Evolutionary conservation across 768 basidiomycete genomes (phyloP), one percentile per base, ranked within the genome.

Genomic region (Termitomyces sp.): DNA sequence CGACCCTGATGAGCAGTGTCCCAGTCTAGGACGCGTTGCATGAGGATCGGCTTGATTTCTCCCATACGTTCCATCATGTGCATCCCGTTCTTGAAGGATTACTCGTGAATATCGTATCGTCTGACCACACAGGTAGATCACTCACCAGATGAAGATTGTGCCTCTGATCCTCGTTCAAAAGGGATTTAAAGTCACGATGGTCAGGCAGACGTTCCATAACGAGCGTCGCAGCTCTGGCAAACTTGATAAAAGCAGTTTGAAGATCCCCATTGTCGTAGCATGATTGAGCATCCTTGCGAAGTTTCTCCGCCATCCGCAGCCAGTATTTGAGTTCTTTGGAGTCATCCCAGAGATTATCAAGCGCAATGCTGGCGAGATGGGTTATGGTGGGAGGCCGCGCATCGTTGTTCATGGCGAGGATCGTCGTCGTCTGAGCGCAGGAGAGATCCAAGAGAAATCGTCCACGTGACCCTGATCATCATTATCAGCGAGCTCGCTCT

Each of bases 201-300:
- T 75, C 72, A 0, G 90, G 90, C n/a, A 93, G 73, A 62, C 82
- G 86, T 73, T 93, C 89, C 12, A 90, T 80, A 5, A 91, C 87
- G 57, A 92, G 73, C 1, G 87, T 90, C 0, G 89, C 89, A 9
- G 90, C 87, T 59, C 77, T 82, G 3, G 90, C 90, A 51, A 81
- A 83, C 60, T 83, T 77, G 18, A 92, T 75, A 68, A 91, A 92
- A 1, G 86, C 87, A n/a, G 70, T 74, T 67, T 92, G 87, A 49
- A 85, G 73, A 67, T 92, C 84, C 1, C 80, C 79, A 20, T 73
- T 71, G 36, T 77, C 75, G 1, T 71, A 70, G 62, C 72, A 72
- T 24, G 72, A 72, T 60, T 79, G 81, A 29, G 80, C 87, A 20
- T 77, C 77, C 64, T 78, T 79, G 52, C 87, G 77, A 56, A 83